Conservation (phyloP, 352 stramenopile species). For the Phytophthora brassicae region DNA sequence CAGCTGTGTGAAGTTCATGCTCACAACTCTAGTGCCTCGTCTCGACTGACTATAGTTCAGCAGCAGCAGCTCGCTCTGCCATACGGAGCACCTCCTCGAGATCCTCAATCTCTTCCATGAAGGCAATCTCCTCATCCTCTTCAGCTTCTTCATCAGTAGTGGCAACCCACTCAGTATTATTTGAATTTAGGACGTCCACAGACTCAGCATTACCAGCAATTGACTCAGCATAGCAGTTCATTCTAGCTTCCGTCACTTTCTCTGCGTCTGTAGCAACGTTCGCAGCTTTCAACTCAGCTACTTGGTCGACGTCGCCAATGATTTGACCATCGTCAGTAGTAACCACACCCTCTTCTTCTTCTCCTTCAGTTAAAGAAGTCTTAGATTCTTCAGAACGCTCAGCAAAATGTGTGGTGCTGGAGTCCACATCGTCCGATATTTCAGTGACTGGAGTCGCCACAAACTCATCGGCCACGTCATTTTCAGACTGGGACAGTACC, state of each 20-base stretch:
- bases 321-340: background rate
- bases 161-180: background rate
- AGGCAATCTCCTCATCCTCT: slow-evolving; percentile 28
- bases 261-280: background rate
- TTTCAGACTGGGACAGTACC: slow-evolving; percentile 7
- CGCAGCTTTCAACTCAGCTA: background rate
- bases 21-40: slow-evolving; percentile 3
- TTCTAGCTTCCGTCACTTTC: background rate
- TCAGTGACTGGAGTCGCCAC: slow-evolving; percentile 24
- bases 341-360: background rate
- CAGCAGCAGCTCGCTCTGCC: slow-evolving; percentile 31
- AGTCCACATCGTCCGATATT: slow-evolving; percentile 3
- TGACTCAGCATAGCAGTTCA: background rate
- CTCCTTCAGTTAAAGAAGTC: background rate
- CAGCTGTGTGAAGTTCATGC: slow-evolving; percentile 4
- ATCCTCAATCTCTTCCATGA: slow-evolving; percentile 39
- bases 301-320: background rate
- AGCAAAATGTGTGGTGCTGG: background rate
- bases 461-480: slow-evolving; percentile 11
- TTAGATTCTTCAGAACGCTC: slow-evolving; percentile 5
- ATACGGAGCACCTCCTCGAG: slow-evolving; percentile 28
- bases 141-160: slow-evolving; percentile 4
- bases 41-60: slow-evolving; percentile 14
- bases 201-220: background rate
- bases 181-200: background rate